A percentile compares a stretch with the other conserved stretches of the same genome.
Evolutionary conservation across 345 rosid genomes (phyloP).

Genomic region (Raphanus raphanistrum): DNA sequence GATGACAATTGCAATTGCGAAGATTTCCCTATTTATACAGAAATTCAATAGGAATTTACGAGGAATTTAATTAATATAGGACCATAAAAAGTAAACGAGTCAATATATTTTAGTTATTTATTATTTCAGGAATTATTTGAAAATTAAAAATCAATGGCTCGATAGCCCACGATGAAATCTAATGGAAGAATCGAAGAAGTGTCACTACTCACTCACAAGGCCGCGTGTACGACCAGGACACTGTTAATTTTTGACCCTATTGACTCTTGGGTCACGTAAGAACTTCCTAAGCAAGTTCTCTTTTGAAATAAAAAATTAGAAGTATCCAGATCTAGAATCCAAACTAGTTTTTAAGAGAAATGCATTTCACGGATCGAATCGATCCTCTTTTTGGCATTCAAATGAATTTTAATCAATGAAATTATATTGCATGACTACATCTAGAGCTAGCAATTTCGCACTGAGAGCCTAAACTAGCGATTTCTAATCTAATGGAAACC

Average conservation of each 20-base stretch:
- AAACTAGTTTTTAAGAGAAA: no score
- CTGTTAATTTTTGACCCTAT: neutral
- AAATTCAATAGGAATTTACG: neutral
- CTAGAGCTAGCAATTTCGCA: no score
- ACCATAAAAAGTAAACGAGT: constrained; percentile 12
- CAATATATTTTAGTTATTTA: neutral
- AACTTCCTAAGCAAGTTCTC: neutral
- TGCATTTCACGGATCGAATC: no score
- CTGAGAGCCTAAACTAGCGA: no score
- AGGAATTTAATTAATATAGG: neutral
- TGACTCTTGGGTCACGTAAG: constrained; percentile 1
- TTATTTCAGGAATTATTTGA: no score
- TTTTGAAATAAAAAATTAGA: no score
- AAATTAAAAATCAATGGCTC: no score
- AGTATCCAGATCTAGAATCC: no score
- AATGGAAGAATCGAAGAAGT: neutral
- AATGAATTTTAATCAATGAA: no score
- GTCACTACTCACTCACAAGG: neutral
- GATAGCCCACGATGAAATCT: neutral
- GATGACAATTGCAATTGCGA: constrained; percentile 15
- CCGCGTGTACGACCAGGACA: constrained; percentile 24
- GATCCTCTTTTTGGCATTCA: no score
- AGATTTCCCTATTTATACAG: neutral
- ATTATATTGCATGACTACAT: no score
- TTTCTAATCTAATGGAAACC: no score